Conservation (phyloP, 1,284 basidiomycete species). For the Microbotryum scabiosae region DNA sequence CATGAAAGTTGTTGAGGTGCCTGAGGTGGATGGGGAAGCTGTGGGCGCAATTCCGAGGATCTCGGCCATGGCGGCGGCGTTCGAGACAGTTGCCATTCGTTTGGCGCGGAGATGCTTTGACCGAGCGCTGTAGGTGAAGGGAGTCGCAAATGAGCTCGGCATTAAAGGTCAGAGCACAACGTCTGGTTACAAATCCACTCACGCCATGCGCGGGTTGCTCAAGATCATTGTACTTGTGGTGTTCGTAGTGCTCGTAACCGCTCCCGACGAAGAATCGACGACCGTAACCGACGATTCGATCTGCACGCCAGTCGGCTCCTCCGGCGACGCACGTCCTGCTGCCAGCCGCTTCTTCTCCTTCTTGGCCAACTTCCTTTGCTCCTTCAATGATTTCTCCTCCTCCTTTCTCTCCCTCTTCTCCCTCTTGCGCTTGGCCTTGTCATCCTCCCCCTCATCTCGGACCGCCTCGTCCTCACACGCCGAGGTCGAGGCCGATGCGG, state of each 20-base stretch:
- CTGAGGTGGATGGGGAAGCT: constrained; percentile 4
- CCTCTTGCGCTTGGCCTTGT: constrained; percentile 1
- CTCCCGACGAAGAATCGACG: no score
- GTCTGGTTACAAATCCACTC: neutral
- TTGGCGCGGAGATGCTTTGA: constrained; percentile 32
- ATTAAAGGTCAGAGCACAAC: neutral
- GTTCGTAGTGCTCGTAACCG: neutral
- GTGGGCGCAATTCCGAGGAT: constrained; percentile 34
- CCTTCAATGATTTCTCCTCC: constrained; percentile 5
- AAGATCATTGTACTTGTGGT: constrained; percentile 9
- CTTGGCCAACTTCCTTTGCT: constrained; percentile 14
- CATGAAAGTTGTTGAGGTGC: constrained; percentile 6
- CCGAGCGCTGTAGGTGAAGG: constrained; percentile 14
- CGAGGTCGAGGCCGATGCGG: neutral
- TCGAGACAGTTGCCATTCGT: constrained; percentile 27
- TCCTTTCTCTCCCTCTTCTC: constrained; percentile 13
- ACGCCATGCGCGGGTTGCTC: constrained; percentile 34
- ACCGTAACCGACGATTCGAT: neutral
- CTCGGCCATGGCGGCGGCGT: constrained; percentile 33
- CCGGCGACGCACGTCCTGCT: neutral
- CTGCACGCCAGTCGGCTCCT: neutral
- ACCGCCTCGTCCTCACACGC: neutral
- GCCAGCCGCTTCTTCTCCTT: neutral
- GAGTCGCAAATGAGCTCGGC: neutral
- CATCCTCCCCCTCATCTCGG: neutral